Conservation (phyloP, 176 grass and related monocot species). For the Raddia distichophylla region DNA sequence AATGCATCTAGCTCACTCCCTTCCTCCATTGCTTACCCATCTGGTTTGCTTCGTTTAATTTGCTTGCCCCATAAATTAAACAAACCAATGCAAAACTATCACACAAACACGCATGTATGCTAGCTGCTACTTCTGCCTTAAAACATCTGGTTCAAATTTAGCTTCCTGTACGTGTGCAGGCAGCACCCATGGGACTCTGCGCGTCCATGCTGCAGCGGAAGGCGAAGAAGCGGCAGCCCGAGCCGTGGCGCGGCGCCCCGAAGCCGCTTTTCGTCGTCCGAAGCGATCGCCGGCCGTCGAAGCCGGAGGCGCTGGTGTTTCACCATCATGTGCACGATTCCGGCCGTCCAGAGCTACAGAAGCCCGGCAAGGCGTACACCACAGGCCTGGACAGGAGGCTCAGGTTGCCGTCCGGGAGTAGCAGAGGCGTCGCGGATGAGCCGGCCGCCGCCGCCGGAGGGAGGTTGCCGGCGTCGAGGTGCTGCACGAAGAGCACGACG, state of each 20-base stretch:
- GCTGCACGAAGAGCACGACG: background rate
- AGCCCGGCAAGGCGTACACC: background rate
- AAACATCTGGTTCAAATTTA: too few species aligned
- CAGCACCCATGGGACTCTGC: conserved; percentile 45
- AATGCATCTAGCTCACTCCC: conserved; percentile 16
- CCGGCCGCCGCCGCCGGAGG: background rate
- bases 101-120: background rate
- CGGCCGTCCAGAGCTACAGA: background rate
- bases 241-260: conserved; percentile 10
- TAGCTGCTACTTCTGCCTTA: background rate
- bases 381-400: conserved; percentile 17
- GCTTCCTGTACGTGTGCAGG: too few species aligned
- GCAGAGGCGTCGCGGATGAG: conserved; percentile 15
- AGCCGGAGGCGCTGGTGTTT: conserved; percentile 4
- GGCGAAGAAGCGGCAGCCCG: conserved; percentile 5
- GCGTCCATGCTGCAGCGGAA: conserved; percentile 29
- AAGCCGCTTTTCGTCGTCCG: conserved; percentile 44
- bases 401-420: conserved; percentile 12
- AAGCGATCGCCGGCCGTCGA: conserved; percentile 10
- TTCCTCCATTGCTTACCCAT: background rate
- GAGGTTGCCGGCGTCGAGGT: background rate
- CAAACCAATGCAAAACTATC: conserved; percentile 6
- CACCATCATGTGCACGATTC: conserved; percentile 11
- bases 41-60: background rate
- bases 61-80: conserved; percentile 46